Evolutionary conservation across 192 early-diverging fungal species (phyloP).

Genomic region (Chytriomyces hyalinus): DNA sequence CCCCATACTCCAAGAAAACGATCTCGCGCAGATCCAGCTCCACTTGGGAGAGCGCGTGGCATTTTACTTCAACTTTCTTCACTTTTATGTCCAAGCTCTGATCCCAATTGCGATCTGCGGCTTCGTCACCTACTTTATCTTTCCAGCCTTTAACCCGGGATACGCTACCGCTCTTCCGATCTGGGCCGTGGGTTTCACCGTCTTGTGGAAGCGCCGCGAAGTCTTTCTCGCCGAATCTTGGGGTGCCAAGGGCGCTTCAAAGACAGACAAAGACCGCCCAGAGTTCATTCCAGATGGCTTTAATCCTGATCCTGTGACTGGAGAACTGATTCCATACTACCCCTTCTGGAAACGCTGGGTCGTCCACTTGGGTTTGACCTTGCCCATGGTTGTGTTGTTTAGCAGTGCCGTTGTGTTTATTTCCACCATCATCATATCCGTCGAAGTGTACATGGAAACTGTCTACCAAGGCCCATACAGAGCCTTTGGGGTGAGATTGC

Average conservation of each 20-base stretch:
- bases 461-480: slow-evolving; percentile 84
- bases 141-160: slow-evolving; percentile 63
- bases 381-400: slow-evolving; percentile 59
- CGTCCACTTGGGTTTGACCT: slow-evolving; percentile 27
- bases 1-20: not conserved
- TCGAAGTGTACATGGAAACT: slow-evolving; percentile 79
- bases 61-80: slow-evolving; percentile 93
- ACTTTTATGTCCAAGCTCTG: slow-evolving; percentile 83
- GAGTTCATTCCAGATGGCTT: slow-evolving; percentile 70
- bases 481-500: slow-evolving; percentile 35
- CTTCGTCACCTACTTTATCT: slow-evolving; percentile 56
- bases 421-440: slow-evolving; percentile 42
- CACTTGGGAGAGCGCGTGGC: slow-evolving; percentile 83
- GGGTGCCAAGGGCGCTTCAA: slow-evolving; percentile 70
- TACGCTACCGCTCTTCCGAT: slow-evolving; percentile 68
- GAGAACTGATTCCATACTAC: slow-evolving; percentile 74
- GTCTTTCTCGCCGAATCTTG: slow-evolving; percentile 74
- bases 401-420: slow-evolving; percentile 55
- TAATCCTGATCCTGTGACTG: slow-evolving; percentile 69
- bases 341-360: slow-evolving; percentile 73
- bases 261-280: slow-evolving; percentile 60
- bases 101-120: slow-evolving; percentile 71
- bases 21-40: not conserved
- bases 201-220: slow-evolving; percentile 82
- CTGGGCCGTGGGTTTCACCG: slow-evolving; percentile 67